Base-by-base conservation (phyloP, 2,329 filamentous ascomycete genomes). In the Colletotrichum tanaceti region DNA sequence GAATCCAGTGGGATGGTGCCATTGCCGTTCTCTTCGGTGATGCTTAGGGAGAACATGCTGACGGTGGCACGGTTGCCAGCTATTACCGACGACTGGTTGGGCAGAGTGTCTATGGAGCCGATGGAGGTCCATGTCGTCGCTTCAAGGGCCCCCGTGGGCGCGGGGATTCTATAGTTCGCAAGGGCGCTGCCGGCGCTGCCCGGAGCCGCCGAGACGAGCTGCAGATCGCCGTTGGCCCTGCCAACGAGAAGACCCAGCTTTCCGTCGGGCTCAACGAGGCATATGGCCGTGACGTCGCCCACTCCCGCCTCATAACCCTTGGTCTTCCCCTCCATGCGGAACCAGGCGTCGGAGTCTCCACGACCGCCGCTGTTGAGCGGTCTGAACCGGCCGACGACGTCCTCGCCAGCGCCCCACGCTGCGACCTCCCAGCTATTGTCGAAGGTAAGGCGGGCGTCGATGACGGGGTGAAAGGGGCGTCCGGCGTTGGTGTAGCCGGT, bases 371-470 rank as follows among this genome's bases (percentile, higher is more conserved):
- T 74, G 6, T 72, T 71, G 13, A 72, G 75, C 16, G 77, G 73
- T 22, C 81, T 80, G 32, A 79, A 75, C 24, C 84, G 77, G 3
- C 82, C 80, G 5, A 86, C 75, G 35, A 88, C 73, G 32, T 87
- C 80, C 74, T 87, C 84, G 0, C 86, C 86, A 0, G 81, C 83
- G 0, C 85, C 85, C 76, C 82, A 86, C 1, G 83, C 81, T 0
- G 87, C 76, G 14, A 85, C 70, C 73, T 88, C 86, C 32, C 81
- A 75, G 5, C 75, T 75, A n/a, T 75, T 75, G 14, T 74, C 74
- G 5, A 76, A 73, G 35, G 79, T 74, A 7, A 81, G 73, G 32
- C 79, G 73, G 6, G 83, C 85, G 63, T 85, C 84, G 9, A 87
- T 76, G 4, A 86, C 78, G 5, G 85, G 77, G 39, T 84, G 82